A percentile compares a stretch with the other conserved stretches of the same genome.
Conservation (phyloP, 1,284 basidiomycete genomes). For the Sparassis latifolia region DNA sequence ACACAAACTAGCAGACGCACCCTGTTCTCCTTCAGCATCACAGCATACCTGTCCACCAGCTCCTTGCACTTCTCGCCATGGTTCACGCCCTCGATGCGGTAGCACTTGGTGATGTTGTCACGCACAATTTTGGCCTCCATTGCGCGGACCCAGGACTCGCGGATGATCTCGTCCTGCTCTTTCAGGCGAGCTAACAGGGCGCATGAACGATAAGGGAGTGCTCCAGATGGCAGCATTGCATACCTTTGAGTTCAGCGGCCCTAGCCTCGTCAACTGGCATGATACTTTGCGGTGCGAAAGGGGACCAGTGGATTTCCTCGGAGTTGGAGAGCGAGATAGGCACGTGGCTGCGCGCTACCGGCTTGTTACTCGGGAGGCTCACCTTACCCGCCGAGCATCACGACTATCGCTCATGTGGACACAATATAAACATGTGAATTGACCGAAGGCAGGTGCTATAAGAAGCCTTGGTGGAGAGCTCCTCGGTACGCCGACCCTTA, state of each 20-base stretch:
- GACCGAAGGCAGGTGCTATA: no score
- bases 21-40: conserved; percentile 80
- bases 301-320: no score
- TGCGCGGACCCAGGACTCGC: conserved; percentile 90
- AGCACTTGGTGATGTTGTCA: conserved; percentile 89
- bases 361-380: no score
- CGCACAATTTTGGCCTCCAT: conserved; percentile 92
- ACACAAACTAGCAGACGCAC: conserved; percentile 43
- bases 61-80: conserved; percentile 86
- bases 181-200: conserved; percentile 45
- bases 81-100: conserved; percentile 88
- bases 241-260: conserved; percentile 45
- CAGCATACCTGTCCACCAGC: conserved; percentile 79
- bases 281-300: conserved; percentile 2
- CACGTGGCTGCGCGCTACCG: no score
- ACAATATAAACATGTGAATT: no score
- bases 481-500: no score
- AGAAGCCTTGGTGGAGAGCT: no score
- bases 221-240: conserved; percentile 2
- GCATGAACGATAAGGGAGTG: background rate
- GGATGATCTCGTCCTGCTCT: conserved; percentile 74
- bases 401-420: no score
- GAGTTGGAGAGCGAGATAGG: no score
- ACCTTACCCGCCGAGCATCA: no score
- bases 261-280: conserved; percentile 35